Conservation (phyloP, 768 basidiomycete species). For the Tubosaeta sp. region DNA sequence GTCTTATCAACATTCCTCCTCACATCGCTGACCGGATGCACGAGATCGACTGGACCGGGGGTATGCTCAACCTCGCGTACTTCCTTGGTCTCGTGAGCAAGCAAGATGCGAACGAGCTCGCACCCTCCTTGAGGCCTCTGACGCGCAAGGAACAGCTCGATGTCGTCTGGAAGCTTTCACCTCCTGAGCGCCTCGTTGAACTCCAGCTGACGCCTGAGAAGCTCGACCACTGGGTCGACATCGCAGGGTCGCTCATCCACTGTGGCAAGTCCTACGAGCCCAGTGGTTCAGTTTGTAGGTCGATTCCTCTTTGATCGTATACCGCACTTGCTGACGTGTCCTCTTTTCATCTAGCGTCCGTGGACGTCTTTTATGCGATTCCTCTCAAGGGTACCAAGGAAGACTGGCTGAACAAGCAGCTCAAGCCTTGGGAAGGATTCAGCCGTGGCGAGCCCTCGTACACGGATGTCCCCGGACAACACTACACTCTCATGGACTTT, state of each 20-base stretch:
- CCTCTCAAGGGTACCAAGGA: slow-evolving; percentile 26
- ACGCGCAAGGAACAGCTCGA: slow-evolving; percentile 27
- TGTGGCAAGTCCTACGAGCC: slow-evolving; percentile 29
- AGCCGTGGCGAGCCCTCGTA: slow-evolving; percentile 12
- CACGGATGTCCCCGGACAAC: slow-evolving; percentile 26
- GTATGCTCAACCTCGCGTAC: no score
- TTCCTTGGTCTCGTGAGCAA: slow-evolving; percentile 3
- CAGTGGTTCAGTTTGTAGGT: slow-evolving; percentile 25
- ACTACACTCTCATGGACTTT: slow-evolving; percentile 30
- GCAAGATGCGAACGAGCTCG: slow-evolving; percentile 23
- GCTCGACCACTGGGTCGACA: slow-evolving; percentile 24
- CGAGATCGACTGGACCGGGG: no score
- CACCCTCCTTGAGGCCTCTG: slow-evolving; percentile 18
- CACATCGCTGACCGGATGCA: no score
- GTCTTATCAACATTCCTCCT: no score
- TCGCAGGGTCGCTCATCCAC: slow-evolving; percentile 28
- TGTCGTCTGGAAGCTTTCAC: slow-evolving; percentile 23
- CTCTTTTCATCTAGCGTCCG: slow-evolving; percentile 3
- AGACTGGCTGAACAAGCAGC: slow-evolving; percentile 28
- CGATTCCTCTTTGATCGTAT: neutral
- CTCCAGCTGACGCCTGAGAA: no score
- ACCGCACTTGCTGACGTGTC: neutral
- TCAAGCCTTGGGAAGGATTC: slow-evolving; percentile 20
- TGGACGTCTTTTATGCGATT: slow-evolving; percentile 28
- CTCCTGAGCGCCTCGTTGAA: no score